phyloP scores from a whole-genome alignment of 495 filamentous ascomycete genomes.

The Cetradonia linearis region DNA sequence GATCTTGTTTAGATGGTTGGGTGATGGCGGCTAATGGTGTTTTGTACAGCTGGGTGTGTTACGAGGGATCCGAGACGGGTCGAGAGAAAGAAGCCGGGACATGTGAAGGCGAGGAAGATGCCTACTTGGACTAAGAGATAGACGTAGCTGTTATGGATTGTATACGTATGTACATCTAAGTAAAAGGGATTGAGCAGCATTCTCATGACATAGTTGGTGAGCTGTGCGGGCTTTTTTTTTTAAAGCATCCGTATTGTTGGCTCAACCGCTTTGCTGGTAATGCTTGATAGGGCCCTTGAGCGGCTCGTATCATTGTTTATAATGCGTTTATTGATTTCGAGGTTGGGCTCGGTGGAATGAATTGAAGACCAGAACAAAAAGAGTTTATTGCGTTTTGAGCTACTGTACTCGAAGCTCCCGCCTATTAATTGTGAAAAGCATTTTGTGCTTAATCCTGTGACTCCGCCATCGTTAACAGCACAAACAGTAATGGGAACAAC shows the following conservation, averaged over 20 bases:
- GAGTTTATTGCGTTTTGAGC: background rate
- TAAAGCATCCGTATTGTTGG: too few species aligned
- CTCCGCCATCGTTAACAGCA: background rate
- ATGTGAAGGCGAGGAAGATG: conserved; percentile 94
- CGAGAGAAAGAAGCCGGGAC: conserved; percentile 96
- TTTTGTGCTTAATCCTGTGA: background rate
- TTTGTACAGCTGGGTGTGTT: conserved; percentile 67
- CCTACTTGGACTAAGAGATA: conserved; percentile 89
- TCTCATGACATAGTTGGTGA: background rate
- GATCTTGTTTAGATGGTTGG: conserved; percentile 11
- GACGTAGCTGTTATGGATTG: background rate
- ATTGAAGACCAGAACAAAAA: background rate
- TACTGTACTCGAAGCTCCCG: background rate
- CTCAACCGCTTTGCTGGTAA: background rate
- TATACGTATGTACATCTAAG: background rate
- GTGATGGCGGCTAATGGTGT: conserved; percentile 10
- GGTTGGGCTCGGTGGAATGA: background rate
- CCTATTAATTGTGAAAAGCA: background rate
- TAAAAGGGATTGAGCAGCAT: background rate
- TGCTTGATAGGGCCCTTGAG: background rate
- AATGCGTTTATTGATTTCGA: background rate
- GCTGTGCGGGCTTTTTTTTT: background rate
- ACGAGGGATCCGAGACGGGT: conserved; percentile 86
- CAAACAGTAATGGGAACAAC: background rate
- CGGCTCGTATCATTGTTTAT: background rate